Conservation (phyloP, 2,329 filamentous ascomycete species). For the Diaporthe citriasiana region DNA sequence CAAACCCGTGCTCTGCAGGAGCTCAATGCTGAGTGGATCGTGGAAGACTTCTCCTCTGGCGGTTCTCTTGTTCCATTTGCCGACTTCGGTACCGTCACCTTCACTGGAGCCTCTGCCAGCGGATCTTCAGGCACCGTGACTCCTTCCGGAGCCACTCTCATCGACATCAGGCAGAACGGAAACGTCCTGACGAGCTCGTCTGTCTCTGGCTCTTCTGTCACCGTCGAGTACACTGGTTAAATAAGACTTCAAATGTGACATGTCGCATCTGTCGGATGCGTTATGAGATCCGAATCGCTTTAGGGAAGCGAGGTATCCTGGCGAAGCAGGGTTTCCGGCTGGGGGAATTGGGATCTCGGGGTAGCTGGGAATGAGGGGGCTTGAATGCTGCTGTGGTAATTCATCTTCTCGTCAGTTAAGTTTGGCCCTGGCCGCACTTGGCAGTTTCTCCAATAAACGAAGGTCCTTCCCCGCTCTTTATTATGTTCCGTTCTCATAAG, state of each 20-base stretch:
- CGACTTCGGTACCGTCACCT: constrained; percentile 62
- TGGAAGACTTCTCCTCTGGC: constrained; percentile 65
- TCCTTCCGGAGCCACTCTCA: constrained; percentile 69
- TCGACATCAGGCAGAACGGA: constrained; percentile 76
- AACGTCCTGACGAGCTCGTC: constrained; percentile 61
- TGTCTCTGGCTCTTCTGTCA: constrained; percentile 43
- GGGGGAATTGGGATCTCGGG: background rate
- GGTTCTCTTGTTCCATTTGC: constrained; percentile 58
- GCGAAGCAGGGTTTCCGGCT: too few species aligned
- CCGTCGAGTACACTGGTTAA: constrained; percentile 59
- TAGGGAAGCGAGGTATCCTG: too few species aligned
- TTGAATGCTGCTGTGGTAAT: background rate
- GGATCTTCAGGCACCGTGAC: constrained; percentile 50
- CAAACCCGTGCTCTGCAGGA: constrained; percentile 62
- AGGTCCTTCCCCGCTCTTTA: background rate
- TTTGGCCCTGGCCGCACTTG: background rate
- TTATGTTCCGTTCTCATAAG: background rate
- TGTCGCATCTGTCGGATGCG: constrained; percentile 14
- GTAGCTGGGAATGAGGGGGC: background rate
- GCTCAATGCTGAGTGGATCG: constrained; percentile 74
- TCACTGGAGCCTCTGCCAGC: constrained; percentile 56
- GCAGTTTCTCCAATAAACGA: constrained; percentile 12
- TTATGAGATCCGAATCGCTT: background rate
- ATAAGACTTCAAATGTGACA: too few species aligned
- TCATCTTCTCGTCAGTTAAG: background rate